Evolutionary conservation across 2,329 filamentous ascomycete genomes (phyloP).

Genomic region (Orbilia oligospora): DNA sequence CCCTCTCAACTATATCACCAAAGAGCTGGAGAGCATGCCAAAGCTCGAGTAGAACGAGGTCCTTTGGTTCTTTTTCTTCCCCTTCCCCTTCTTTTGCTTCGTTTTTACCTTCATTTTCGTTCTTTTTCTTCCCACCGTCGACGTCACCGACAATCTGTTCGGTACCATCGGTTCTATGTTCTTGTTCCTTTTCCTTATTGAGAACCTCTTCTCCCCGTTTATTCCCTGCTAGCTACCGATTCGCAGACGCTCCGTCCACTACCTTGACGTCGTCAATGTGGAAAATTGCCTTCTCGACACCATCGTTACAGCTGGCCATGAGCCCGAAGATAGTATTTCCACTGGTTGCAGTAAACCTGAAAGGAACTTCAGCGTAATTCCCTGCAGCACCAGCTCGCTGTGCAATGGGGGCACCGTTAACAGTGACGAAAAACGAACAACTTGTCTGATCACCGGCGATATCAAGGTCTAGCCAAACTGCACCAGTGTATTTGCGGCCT

Average conservation of each 20-base stretch:
- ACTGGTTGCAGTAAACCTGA: slow-evolving; percentile 21
- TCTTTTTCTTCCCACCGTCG: not conserved
- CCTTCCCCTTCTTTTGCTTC: slow-evolving; percentile 1
- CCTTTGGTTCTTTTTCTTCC: slow-evolving; percentile 16
- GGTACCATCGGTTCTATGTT: slow-evolving; percentile 1
- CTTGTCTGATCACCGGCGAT: not conserved
- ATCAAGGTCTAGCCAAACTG: slow-evolving; percentile 17
- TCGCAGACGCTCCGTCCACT: not conserved
- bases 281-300: slow-evolving; percentile 22
- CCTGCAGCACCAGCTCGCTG: slow-evolving; percentile 16
- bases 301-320: slow-evolving; percentile 11
- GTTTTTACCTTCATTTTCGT: not conserved
- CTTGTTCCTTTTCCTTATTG: not conserved
- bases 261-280: slow-evolving; percentile 42
- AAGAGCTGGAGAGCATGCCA: slow-evolving; percentile 46
- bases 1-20: slow-evolving; percentile 46
- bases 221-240: slow-evolving; percentile 34
- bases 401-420: slow-evolving; percentile 12
- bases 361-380: slow-evolving; percentile 18
- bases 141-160: not conserved
- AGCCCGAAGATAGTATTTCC: not conserved
- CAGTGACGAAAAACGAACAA: slow-evolving; percentile 30
- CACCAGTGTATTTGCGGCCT: slow-evolving; percentile 29
- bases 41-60: slow-evolving; percentile 23
- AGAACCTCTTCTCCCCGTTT: slow-evolving; percentile 24